Conservation (phyloP, 2,329 filamentous ascomycete species). For the Neofusicoccum parvum region DNA sequence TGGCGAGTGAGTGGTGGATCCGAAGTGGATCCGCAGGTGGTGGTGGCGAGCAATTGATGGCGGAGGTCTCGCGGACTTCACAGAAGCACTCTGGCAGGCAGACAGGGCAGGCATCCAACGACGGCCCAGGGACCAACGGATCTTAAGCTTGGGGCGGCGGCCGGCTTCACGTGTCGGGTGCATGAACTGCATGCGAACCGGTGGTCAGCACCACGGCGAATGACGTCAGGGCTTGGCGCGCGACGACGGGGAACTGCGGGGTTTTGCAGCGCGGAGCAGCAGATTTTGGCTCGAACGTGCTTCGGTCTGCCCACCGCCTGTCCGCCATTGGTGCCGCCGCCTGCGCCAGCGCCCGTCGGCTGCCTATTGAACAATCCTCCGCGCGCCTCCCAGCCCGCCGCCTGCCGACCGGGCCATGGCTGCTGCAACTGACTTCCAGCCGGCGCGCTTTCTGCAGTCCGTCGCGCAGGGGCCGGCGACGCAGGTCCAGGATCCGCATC, state of each 20-base stretch:
- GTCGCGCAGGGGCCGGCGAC: neutral
- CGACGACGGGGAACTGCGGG: neutral
- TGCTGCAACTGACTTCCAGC: conserved; percentile 8
- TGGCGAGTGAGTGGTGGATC: neutral
- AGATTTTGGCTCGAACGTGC: neutral
- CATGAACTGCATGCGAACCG: conserved; percentile 6
- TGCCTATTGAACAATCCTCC: too few species aligned
- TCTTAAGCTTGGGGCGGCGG: conserved; percentile 3
- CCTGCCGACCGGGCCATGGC: neutral
- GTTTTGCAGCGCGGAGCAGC: neutral
- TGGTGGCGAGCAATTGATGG: neutral
- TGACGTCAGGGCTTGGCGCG: conserved; percentile 5
- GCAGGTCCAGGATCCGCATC: neutral
- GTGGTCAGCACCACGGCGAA: neutral
- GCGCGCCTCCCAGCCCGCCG: too few species aligned
- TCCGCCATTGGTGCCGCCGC: neutral
- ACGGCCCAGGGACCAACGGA: neutral
- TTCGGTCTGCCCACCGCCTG: neutral
- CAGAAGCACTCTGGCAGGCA: neutral
- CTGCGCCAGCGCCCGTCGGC: neutral
- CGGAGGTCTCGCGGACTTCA: neutral
- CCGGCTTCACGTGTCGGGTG: neutral
- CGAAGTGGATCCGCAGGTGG: too few species aligned
- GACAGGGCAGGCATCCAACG: neutral
- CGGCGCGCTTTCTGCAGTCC: conserved; percentile 15